phyloP scores from a whole-genome alignment of 768 basidiomycete species.

The Termitomyces sp. region DNA sequence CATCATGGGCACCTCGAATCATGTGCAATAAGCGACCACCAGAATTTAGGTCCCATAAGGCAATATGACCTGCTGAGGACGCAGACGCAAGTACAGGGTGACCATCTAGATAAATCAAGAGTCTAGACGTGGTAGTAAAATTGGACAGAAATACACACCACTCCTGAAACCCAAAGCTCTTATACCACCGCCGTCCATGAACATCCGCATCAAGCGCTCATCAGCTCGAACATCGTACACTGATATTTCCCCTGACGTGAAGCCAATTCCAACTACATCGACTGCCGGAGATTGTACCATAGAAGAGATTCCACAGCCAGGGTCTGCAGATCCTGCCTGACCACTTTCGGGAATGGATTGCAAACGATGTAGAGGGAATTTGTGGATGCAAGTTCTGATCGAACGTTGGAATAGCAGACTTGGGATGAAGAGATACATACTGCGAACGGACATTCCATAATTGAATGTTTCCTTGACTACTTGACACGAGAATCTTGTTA shows the following conservation, averaged over 20 bases:
- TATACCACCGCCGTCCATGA: slow-evolving; percentile 84
- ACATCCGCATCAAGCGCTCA: slow-evolving; percentile 82
- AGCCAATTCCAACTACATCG: slow-evolving; percentile 93
- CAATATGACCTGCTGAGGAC: slow-evolving; percentile 82
- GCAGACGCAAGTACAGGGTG: slow-evolving; percentile 85
- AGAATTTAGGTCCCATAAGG: slow-evolving; percentile 87
- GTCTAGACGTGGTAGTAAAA: slow-evolving; percentile 1
- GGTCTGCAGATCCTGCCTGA: slow-evolving; percentile 15
- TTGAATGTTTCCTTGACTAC: slow-evolving; percentile 75
- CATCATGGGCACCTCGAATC: slow-evolving; percentile 85
- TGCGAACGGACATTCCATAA: slow-evolving; percentile 91
- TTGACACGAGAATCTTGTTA: slow-evolving; percentile 88
- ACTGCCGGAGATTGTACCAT: slow-evolving; percentile 91
- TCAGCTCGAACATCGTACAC: slow-evolving; percentile 89
- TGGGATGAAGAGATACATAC: slow-evolving; percentile 32
- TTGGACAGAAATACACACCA: slow-evolving; percentile 38
- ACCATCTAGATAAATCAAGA: slow-evolving; percentile 48
- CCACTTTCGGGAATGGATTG: slow-evolving; percentile 26
- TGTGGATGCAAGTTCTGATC: slow-evolving; percentile 74
- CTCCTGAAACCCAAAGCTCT: slow-evolving; percentile 78
- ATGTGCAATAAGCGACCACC: slow-evolving; percentile 81
- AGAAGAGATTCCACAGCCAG: slow-evolving; percentile 56
- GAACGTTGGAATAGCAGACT: background rate
- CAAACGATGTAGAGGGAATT: slow-evolving; percentile 56
- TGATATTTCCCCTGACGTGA: slow-evolving; percentile 79